Evolutionary conservation across 2,329 filamentous ascomycete genomes (phyloP), one percentile per base, ranked within the genome.

Genomic region (Botryotinia calthae): DNA sequence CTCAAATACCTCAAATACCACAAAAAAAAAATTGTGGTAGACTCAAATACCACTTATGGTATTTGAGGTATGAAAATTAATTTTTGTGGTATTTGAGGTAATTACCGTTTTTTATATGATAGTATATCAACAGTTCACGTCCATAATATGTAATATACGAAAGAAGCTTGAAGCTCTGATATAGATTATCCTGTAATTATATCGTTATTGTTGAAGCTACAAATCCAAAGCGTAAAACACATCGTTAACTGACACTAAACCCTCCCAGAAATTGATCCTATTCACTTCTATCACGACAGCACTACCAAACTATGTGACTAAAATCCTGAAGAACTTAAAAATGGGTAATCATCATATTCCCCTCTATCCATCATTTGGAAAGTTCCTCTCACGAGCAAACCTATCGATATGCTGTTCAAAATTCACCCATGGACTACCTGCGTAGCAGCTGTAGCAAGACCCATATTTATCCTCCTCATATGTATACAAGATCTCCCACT

Each of bases 401-500:
- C 16, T 28, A 28, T 54, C 25, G 25, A 54, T 54, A 5, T 28
- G 2, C n/a, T 14, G n/a, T 28, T 28, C 51, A 16, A 54, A 4
- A 16, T 54, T 25, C 12, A 2, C 51, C 51, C 51, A 5, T 54
- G 0, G 5, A 54, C 51, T 16, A 54, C 5, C 2, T 3, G 5
- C 14, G 0, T 16, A 2, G 6, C 16, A 6, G 1, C 1, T 16
- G 51, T 8, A 54, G 28, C 51, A 28, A 8, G 2, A 0, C 25
- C 12, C 12, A 54, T 6, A 16, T 8, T 28, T 16, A 18, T 5
- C 8, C 5, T 4, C 10, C 51, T 54, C 25, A 16, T 54, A 54
- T 16, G 51, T 54, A 2, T 54, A 54, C 25, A 14, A n/a, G 12
- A 54, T 10, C 2, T 25, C 7, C 25, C 14, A 54, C 2, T 7